Base-by-base conservation (phyloP, 805 yeast genomes). In the Nakazawaea peltata region DNA sequence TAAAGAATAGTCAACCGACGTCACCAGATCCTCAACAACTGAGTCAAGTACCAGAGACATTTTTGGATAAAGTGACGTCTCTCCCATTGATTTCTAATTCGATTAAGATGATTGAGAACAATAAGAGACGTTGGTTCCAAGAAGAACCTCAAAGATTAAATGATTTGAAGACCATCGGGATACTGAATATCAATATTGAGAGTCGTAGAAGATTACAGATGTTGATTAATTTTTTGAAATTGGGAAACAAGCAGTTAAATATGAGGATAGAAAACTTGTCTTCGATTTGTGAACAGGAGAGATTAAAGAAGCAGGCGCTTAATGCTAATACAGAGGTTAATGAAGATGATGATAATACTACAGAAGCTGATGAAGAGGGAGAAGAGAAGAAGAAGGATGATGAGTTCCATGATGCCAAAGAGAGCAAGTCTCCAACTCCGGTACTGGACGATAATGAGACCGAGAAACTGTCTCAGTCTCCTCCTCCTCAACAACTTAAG, bases 191-290 rank as follows among this genome's bases (percentile, higher is more conserved):
- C 4, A 55, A 51, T 38, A 67, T 75, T 37, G 95, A 85, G 48
- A 80, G 88, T 18, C 73, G 84, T 41, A 78, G 79, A 44, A 69
- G 88, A 44, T 52, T 87, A 31, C 77, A 82, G 25, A 81, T 90
- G 49, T 76, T 94, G 47, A 65, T 88, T 31, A 88, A 86, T 45
- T 65, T 88, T 34, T 62, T 87, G 37, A 80, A 81, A 49, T 63
- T 85, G 33, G 96, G 96, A 3, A 87, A 85, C 49, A 75, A 74
- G 38, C 85, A 81, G 47, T 65, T 87, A 22, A 77, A 80, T 31
- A 63, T 71, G 32, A 76, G 85, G 44, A 81, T 87, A 14, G 66
- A 65, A 36, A 68, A 66, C 39, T 61, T 87, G 21, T 51, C 57
- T 29, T 44, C 51, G 10, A 39, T 46, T 13, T 51, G 57, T 19